phyloP scores from a whole-genome alignment of 1,284 basidiomycete genomes.

The Binderoboletus segoi region DNA sequence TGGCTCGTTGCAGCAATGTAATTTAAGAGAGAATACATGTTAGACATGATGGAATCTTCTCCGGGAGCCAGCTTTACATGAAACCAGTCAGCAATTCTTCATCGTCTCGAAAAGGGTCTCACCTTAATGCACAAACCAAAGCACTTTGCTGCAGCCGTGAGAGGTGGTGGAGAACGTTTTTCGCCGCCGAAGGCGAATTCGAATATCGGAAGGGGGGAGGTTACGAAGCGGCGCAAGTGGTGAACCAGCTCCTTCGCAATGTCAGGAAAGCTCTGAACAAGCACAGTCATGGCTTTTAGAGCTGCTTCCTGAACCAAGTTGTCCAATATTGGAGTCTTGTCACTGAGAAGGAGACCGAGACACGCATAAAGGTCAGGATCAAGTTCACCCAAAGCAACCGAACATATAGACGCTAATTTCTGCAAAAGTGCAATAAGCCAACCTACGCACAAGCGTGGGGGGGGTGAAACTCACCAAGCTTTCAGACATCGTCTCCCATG shows the following conservation, averaged over 20 bases:
- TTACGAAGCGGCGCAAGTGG: constrained; percentile 87
- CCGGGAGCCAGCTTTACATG: constrained; percentile 74
- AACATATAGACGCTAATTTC: constrained; percentile 89
- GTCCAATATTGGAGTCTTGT: constrained; percentile 80
- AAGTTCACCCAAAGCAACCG: constrained; percentile 70
- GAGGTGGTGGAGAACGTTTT: constrained; percentile 71
- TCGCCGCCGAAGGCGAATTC: constrained; percentile 82
- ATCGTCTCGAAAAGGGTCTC: constrained; percentile 14
- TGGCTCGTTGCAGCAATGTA: constrained; percentile 83
- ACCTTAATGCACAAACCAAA: constrained; percentile 89
- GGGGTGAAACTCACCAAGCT: constrained; percentile 54
- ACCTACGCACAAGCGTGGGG: neutral
- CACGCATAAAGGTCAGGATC: constrained; percentile 73
- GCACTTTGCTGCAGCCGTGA: constrained; percentile 87
- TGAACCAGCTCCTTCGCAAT: constrained; percentile 77
- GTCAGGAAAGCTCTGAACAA: constrained; percentile 85
- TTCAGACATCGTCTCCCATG: constrained; percentile 86
- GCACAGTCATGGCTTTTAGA: constrained; percentile 75
- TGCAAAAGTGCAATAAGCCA: constrained; percentile 36
- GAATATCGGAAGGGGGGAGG: constrained; percentile 86
- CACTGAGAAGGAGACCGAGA: constrained; percentile 78
- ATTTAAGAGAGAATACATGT: constrained; percentile 95
- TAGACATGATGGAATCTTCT: constrained; percentile 91
- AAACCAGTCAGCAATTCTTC: constrained; percentile 1
- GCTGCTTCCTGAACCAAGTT: constrained; percentile 85